These are phyloP conservation scores for Kluyveromyces dobzhanskii DNA, from an alignment of 805 yeast species.

Conservation along the genomic window DNA sequence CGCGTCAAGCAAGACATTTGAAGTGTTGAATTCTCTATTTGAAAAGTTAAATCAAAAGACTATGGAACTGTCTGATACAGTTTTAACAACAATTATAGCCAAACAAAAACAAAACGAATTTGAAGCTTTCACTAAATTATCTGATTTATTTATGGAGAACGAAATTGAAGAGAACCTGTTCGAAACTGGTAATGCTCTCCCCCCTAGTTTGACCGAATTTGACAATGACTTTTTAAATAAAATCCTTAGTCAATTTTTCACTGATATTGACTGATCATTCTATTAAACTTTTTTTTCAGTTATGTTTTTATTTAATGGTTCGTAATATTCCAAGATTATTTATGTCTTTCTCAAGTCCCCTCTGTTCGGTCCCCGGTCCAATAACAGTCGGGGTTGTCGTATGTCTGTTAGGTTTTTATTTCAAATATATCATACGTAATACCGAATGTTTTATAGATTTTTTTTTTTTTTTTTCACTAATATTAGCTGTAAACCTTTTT, in stretches of 20 bases:
- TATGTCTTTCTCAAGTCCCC: too few relatives aligned
- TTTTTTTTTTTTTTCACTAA: too few relatives aligned
- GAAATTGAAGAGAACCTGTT: conserved; percentile 1
- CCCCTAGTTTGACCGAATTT: background rate
- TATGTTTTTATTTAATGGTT: background rate
- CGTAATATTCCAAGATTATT: background rate
- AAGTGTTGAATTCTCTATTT: conserved; percentile 64
- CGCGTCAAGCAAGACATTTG: conserved; percentile 70
- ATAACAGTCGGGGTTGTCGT: too few relatives aligned
- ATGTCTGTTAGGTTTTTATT: too few relatives aligned
- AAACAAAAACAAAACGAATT: conserved; percentile 1
- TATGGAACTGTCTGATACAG: conserved; percentile 28
- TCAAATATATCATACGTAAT: too few relatives aligned
- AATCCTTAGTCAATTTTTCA: background rate
- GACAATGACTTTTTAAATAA: background rate
- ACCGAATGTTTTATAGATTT: too few relatives aligned
- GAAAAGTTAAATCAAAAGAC: conserved; percentile 69
- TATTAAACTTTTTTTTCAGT: background rate
- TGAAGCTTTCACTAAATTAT: conserved; percentile 1
- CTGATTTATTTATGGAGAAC: conserved; percentile 3
- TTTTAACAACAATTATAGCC: conserved; percentile 2
- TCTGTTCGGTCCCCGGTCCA: too few relatives aligned
- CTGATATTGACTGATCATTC: background rate
- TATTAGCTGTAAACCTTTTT: too few relatives aligned
- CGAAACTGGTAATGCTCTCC: background rate